These are phyloP conservation scores for Apostasia ramifera DNA, from an alignment of 106 monocot species.

Conservation along the genomic window DNA sequence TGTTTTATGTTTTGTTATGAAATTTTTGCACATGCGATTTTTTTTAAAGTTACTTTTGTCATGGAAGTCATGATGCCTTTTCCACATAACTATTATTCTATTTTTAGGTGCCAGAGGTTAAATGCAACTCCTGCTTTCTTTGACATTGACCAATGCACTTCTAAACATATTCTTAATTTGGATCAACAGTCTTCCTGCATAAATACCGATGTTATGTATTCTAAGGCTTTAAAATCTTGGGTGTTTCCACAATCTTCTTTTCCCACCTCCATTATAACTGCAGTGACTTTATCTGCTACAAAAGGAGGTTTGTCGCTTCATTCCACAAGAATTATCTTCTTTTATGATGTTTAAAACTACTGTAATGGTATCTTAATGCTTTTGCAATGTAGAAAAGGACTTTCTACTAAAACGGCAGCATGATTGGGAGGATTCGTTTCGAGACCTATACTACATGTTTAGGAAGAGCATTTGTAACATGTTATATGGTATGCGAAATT, in stretches of 20 bases:
- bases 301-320: constrained; percentile 47
- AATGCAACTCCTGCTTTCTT: constrained; percentile 24
- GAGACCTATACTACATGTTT: constrained; percentile 71
- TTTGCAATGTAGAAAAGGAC: constrained; percentile 40
- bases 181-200: constrained; percentile 18
- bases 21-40: too few species aligned
- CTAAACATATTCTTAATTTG: constrained; percentile 13
- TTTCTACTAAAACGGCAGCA: constrained; percentile 57
- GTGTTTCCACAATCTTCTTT: constrained; percentile 73
- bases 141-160: constrained; percentile 9
- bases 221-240: constrained; percentile 74
- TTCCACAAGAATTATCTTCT: not conserved
- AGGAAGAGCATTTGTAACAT: constrained; percentile 57
- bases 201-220: constrained; percentile 25
- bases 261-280: constrained; percentile 59
- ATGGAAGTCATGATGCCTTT: not conserved
- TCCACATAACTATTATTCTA: not conserved
- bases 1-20: too few species aligned
- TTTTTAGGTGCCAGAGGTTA: constrained; percentile 73
- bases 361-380: not conserved
- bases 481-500: constrained; percentile 68
- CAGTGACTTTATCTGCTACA: constrained; percentile 42
- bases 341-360: not conserved
- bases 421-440: constrained; percentile 91
- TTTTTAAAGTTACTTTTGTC: not conserved